Evolutionary conservation across 108 stramenopile genomes (phyloP).

Genomic region (Parmales sp.): DNA sequence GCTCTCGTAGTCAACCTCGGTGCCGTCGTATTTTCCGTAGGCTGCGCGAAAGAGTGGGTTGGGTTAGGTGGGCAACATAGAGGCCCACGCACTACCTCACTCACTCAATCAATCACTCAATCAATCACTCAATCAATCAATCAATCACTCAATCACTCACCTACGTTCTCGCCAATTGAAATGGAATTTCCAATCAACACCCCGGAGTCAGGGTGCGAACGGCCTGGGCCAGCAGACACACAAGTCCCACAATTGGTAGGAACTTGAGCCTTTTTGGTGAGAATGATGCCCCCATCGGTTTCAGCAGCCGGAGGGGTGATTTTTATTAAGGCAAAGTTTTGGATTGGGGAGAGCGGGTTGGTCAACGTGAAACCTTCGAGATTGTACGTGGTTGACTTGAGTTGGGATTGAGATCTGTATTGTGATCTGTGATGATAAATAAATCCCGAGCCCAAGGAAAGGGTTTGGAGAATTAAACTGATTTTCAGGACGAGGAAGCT

Average conservation of each 20-base stretch:
- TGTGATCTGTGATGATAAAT: no score
- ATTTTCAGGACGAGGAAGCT: no score
- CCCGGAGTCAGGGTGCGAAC: conserved; percentile 64
- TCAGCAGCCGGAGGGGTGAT: conserved; percentile 44
- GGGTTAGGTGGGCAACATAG: no score
- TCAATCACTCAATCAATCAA: no score
- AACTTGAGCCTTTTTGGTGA: conserved; percentile 70
- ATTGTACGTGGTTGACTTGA: no score
- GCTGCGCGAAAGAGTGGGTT: no score
- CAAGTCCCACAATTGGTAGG: conserved; percentile 66
- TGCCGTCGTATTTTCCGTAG: conserved; percentile 82
- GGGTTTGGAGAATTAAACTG: no score
- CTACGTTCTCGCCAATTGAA: conserved; percentile 54
- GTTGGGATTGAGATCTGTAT: no score
- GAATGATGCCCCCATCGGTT: conserved; percentile 66
- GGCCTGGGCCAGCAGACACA: conserved; percentile 62
- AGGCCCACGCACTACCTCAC: no score
- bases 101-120: no score
- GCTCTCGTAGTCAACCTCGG: conserved; percentile 66
- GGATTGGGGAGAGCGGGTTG: conserved; percentile 49
- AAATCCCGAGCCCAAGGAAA: no score
- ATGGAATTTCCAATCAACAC: conserved; percentile 59
- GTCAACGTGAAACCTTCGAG: conserved; percentile 55
- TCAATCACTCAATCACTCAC: no score
- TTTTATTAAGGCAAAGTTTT: conserved; percentile 72